Evolutionary conservation across 1,139 yeast genomes (phyloP), one percentile per base, ranked within the genome.

Genomic region (Pneumocystis canis): DNA sequence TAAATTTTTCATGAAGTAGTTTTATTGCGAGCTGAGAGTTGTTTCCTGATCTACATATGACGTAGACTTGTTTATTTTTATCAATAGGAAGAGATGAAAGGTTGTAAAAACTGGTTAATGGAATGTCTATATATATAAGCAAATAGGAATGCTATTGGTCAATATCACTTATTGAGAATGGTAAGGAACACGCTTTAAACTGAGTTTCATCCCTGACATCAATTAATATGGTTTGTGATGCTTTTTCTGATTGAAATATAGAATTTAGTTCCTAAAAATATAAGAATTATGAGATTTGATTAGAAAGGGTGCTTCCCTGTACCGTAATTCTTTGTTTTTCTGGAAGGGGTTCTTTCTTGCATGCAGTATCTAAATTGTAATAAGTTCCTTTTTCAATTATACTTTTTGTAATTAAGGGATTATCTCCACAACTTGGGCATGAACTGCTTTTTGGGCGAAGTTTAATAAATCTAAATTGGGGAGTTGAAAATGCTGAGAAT

Each of bases 141-240:
- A 47, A 47, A 47, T n/a, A 39, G 6, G 9, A 47, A 35, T 14
- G 18, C 14, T 37, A 25, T 25, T 47, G 25, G n/a, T 4, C 25
- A 25, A 47, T 3, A 25, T 25, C 73, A 71, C 85, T 87, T 9
- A 82, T 71, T 0, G 96, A 78, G 37, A 77, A 73, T 0, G 85
- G 82, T 7, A 92, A 73, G 60, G 80, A 75, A 3, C 86, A 82
- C 35, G 92, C 85, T 2, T 77, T 79, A 69, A 77, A 92, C 71
- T 92, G 97, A 60, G 84, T 89, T 18, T 71, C 71, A 0, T 95
- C 90, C 65, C 99, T 80, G 0, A 90, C 97, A 72, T 92, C 99
- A 16, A 90, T 62, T 14, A 89, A 71, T 0, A 75, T 79, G 80
- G 5, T 80, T 79, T n/a, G 71, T 65, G 0, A 80, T 84, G 0